A percentile compares a stretch with the other conserved stretches of the same genome.
phyloP scores from a whole-genome alignment of 2,329 filamentous ascomycete genomes.

The Clarireedia homoeocarpa region DNA sequence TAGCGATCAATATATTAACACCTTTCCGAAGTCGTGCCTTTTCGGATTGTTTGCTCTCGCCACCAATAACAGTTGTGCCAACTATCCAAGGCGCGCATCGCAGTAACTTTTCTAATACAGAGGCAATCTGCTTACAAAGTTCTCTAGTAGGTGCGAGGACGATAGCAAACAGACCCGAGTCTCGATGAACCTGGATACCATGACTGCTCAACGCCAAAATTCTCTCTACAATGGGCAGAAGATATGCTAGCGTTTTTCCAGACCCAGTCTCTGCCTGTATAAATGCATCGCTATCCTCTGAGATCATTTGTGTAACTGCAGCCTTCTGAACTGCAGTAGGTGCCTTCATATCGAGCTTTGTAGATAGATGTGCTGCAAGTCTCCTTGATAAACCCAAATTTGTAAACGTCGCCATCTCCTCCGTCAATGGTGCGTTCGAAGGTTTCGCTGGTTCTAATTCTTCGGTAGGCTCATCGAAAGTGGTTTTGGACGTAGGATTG shows the following conservation, averaged over 20 bases:
- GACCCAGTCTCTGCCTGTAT: conserved; percentile 96
- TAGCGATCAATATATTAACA: conserved; percentile 91
- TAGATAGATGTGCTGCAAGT: conserved; percentile 73
- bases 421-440: conserved; percentile 83
- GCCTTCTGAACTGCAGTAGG: conserved; percentile 94
- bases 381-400: conserved; percentile 74
- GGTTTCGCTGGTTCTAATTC: conserved; percentile 56
- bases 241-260: conserved; percentile 93
- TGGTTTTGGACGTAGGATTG: conserved; percentile 68
- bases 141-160: conserved; percentile 92
- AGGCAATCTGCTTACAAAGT: conserved; percentile 85
- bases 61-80: conserved; percentile 70
- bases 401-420: conserved; percentile 79
- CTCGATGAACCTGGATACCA: conserved; percentile 58
- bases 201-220: conserved; percentile 67
- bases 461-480: conserved; percentile 40
- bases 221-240: conserved; percentile 84
- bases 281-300: conserved; percentile 82
- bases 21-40: conserved; percentile 92
- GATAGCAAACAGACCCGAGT: conserved; percentile 88
- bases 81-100: conserved; percentile 93
- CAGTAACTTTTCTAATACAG: conserved; percentile 76
- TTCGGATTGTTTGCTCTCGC: conserved; percentile 68
- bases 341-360: conserved; percentile 80
- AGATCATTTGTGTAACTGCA: conserved; percentile 71